Base-by-base conservation (phyloP, 495 filamentous ascomycete species). In the Podospora sp. region DNA sequence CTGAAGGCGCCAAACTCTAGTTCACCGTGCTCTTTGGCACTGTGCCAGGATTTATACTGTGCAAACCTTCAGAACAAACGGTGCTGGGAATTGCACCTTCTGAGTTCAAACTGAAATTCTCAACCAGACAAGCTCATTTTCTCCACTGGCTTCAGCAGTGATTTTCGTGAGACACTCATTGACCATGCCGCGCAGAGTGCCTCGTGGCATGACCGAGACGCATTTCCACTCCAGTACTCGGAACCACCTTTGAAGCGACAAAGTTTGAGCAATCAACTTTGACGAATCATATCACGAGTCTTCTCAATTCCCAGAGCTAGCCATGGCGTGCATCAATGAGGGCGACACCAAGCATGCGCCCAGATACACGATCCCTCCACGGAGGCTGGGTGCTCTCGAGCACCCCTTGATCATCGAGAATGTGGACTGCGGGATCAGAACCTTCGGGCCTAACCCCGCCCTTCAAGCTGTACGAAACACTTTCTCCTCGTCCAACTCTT, bases 351-450 rank as follows among this genome's bases (percentile, higher is more conserved):
- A 69, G 14, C 68, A 68, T 57, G 82, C 82, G 18, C 81, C 82
- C 2, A 71, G 66, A 56, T 82, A 79, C 35, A 66, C 78, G 0
- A 81, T 97, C 27, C 92, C 92, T 2, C 66, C 81, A 35, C 82
- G 85, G 51, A 81, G 82, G 21, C 81, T 97, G 53, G 85, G 93
- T 35, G 89, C 88, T 65, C 84, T 98, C 24, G 95, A 99, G 73
- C 93, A 98, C 77, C 95, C 96, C 6, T 89, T 89, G 66, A 87
- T 96, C 60, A 80, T 98, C 71, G 87, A 86, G 71, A 90, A 97
- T 78, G 72, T 97, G 61, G 90, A 96, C 69, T 92, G 89, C 65
- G 95, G 86, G 20, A 83, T 98, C 66, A 84, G 87, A 21, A 94
- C 93, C 0, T 85, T 98, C 22, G 91, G 93, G 1, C 87, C 88